Conservation (phyloP, 2,329 filamentous ascomycete species). For the Proliferodiscus dingleyae region DNA sequence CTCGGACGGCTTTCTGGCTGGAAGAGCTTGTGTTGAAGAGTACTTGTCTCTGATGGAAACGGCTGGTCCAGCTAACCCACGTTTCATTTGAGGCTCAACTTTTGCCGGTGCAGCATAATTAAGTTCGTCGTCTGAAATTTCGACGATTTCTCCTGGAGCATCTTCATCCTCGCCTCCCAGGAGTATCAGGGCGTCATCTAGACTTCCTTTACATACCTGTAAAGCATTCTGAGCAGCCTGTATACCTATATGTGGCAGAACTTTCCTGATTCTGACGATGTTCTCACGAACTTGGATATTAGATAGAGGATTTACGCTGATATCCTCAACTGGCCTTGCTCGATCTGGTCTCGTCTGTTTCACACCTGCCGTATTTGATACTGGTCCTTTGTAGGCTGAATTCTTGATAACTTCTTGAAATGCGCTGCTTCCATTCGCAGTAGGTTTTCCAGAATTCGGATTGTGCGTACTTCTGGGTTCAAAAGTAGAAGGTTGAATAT, state of each 20-base stretch:
- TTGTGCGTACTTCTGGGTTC: conserved; percentile 37
- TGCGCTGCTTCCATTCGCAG: conserved; percentile 21
- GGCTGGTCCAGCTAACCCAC: conserved; percentile 48
- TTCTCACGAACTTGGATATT: conserved; percentile 46
- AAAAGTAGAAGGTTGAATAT: conserved; percentile 58
- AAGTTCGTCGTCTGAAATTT: conserved; percentile 33
- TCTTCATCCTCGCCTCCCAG: conserved; percentile 39
- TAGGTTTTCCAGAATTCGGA: conserved; percentile 33
- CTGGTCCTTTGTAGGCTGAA: conserved; percentile 17
- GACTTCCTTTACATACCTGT: conserved; percentile 44
- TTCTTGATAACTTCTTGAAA: conserved; percentile 11
- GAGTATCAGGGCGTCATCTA: conserved; percentile 48
- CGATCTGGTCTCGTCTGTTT: conserved; percentile 38
- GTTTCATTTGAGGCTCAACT: conserved; percentile 46
- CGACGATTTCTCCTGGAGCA: conserved; percentile 29
- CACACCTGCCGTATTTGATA: not conserved
- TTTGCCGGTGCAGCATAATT: conserved; percentile 21
- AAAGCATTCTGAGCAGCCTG: conserved; percentile 46
- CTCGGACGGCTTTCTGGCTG: conserved; percentile 20
- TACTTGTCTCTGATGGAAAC: conserved; percentile 56
- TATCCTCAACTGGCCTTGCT: conserved; percentile 41
- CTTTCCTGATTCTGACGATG: conserved; percentile 45
- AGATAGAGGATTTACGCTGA: conserved; percentile 43
- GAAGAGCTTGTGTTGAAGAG: conserved; percentile 40
- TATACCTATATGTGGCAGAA: conserved; percentile 44